These are phyloP conservation scores for Fagopyrum esculentum DNA, from an alignment of 148 eudicot genomes.

Conservation along the genomic window DNA sequence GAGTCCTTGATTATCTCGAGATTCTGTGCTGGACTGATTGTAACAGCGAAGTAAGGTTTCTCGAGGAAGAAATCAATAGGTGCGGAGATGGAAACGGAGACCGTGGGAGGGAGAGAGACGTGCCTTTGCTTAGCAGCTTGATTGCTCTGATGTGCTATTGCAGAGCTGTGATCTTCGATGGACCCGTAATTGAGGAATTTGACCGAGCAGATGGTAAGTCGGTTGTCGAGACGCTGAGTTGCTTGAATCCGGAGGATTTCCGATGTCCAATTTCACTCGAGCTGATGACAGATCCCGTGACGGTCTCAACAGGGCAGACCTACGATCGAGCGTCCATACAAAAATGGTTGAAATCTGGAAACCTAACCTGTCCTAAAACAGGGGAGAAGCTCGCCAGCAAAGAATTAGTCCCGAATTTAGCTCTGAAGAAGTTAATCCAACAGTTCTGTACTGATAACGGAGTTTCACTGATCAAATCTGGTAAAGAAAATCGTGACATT, in stretches of 20 bases:
- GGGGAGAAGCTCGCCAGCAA: constrained; percentile 49
- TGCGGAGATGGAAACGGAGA: constrained; percentile 21
- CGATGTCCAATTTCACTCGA: constrained; percentile 88
- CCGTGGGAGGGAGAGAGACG: constrained; percentile 7
- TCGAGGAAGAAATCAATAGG: constrained; percentile 44
- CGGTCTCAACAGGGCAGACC: constrained; percentile 66
- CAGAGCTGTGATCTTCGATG: constrained; percentile 51
- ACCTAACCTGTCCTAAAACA: constrained; percentile 69
- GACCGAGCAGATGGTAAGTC: constrained; percentile 19
- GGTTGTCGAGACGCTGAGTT: constrained; percentile 25
- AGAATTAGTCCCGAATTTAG: constrained; percentile 58
- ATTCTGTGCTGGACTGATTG: constrained; percentile 55
- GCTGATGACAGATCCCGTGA: constrained; percentile 83
- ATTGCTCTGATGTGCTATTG: constrained; percentile 65
- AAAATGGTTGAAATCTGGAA: constrained; percentile 72
- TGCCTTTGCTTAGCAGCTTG: constrained; percentile 38
- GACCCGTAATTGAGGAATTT: constrained; percentile 17
- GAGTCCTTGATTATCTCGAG: constrained; percentile 40
- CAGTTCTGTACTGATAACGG: constrained; percentile 63
- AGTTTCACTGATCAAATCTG: constrained; percentile 38
- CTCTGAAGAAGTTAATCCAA: constrained; percentile 51
- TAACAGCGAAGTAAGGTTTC: constrained; percentile 47
- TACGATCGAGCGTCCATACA: constrained; percentile 68
- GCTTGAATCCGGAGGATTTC: constrained; percentile 65
- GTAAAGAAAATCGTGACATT: constrained; percentile 35